A percentile compares a stretch with the other conserved stretches of the same genome.
Conservation (phyloP, 2,329 filamentous ascomycete genomes). For the Alternaria metachromatica region DNA sequence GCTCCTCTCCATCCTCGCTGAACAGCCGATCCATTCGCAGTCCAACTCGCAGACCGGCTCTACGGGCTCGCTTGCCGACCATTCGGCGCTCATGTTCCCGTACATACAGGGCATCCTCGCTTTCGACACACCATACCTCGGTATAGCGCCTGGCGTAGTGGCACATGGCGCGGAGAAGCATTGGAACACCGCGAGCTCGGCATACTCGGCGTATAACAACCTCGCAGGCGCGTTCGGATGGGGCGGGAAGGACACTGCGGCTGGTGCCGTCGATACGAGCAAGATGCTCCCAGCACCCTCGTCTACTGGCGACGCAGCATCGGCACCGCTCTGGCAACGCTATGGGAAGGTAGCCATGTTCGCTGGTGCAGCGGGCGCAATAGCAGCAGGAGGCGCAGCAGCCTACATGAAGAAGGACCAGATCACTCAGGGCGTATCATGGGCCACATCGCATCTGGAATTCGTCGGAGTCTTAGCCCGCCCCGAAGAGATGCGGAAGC, state of each 20-base stretch:
- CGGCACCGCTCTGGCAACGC: constrained; percentile 67
- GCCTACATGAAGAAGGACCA: constrained; percentile 86
- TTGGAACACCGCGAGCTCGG: constrained; percentile 75
- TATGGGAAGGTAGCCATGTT: constrained; percentile 88
- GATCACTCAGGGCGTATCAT: constrained; percentile 75
- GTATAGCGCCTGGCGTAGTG: constrained; percentile 81
- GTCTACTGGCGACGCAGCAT: constrained; percentile 53
- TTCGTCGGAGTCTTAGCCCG: constrained; percentile 90
- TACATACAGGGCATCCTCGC: constrained; percentile 89
- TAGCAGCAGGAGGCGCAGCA: constrained; percentile 82
- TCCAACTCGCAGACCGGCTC: constrained; percentile 45
- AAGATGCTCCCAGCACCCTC: constrained; percentile 48
- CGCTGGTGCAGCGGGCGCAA: constrained; percentile 79
- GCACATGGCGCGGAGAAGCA: constrained; percentile 86
- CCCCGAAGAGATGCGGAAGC: constrained; percentile 78
- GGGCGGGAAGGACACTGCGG: constrained; percentile 45
- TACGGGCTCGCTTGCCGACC: constrained; percentile 42
- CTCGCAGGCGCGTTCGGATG: constrained; percentile 70
- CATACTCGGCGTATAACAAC: constrained; percentile 71
- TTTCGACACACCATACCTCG: constrained; percentile 92
- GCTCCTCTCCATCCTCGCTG: constrained; percentile 75
- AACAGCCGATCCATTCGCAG: constrained; percentile 44
- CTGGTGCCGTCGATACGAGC: constrained; percentile 40
- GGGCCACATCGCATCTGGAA: constrained; percentile 89
- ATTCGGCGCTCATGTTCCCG: constrained; percentile 83